A percentile compares a stretch with the other conserved stretches of the same genome.
Evolutionary conservation across 257 asterid species (phyloP).

Genomic region (Solanum pinnatisectum): DNA sequence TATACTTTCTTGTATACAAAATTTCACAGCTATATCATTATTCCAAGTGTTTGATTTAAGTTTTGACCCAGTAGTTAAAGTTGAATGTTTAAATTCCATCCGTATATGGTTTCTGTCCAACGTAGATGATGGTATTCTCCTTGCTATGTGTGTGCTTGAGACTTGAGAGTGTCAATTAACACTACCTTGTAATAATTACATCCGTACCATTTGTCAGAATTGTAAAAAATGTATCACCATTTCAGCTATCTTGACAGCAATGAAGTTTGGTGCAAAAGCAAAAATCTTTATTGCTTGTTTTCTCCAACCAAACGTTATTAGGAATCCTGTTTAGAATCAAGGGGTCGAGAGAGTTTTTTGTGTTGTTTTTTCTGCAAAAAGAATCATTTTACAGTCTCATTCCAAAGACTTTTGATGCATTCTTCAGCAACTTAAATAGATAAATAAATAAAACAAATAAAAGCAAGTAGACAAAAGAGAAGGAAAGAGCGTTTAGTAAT

Average conservation of each 20-base stretch:
- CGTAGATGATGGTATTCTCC: background rate
- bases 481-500: background rate
- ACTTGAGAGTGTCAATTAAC: background rate
- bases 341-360: background rate
- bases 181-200: background rate
- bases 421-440: background rate
- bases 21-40: background rate
- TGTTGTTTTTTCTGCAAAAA: background rate
- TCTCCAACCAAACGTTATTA: background rate
- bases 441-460: background rate
- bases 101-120: background rate
- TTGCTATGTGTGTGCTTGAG: background rate
- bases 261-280: background rate
- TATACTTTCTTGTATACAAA: background rate
- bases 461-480: background rate
- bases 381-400: background rate
- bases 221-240: background rate
- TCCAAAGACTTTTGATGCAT: background rate
- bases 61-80: background rate
- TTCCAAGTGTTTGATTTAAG: background rate
- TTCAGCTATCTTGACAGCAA: background rate
- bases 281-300: background rate
- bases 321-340: background rate
- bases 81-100: background rate
- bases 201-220: background rate